These are phyloP conservation scores for Tinospora cordifolia DNA, from an alignment of 164 flowering plant species.

Conservation along the genomic window DNA sequence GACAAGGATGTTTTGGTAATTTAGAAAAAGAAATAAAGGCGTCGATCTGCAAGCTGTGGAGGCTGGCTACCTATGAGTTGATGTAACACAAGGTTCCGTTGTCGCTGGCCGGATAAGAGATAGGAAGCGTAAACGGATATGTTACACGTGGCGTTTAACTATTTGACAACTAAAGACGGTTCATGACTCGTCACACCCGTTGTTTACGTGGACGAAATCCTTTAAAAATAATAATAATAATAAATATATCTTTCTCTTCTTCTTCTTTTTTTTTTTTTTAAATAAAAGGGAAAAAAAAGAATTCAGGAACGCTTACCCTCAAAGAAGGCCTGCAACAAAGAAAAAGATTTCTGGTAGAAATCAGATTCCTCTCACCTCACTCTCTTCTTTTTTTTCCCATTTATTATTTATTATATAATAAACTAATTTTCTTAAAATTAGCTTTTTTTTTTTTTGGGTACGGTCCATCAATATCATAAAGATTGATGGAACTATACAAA, in stretches of 20 bases:
- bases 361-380: not conserved
- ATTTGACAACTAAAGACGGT: conserved; percentile 23
- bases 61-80: conserved; percentile 19
- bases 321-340: too few species aligned
- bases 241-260: not conserved
- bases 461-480: too few species aligned
- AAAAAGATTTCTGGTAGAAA: not conserved
- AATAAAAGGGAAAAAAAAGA: not conserved
- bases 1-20: conserved; percentile 9
- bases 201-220: conserved; percentile 44
- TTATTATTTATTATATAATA: too few species aligned
- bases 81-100: conserved; percentile 23
- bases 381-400: not conserved
- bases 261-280: not conserved
- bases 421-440: not conserved
- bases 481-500: conserved; percentile 18
- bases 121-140: conserved; percentile 28
- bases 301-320: too few species aligned
- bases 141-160: conserved; percentile 26
- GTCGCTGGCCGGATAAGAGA: conserved; percentile 17
- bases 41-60: not conserved
- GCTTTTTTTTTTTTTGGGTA: too few species aligned
- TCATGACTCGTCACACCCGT: conserved; percentile 36
- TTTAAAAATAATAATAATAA: too few species aligned
- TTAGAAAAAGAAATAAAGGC: not conserved